phyloP scores from a whole-genome alignment of 768 basidiomycete genomes.

The Mycena vitilis region DNA sequence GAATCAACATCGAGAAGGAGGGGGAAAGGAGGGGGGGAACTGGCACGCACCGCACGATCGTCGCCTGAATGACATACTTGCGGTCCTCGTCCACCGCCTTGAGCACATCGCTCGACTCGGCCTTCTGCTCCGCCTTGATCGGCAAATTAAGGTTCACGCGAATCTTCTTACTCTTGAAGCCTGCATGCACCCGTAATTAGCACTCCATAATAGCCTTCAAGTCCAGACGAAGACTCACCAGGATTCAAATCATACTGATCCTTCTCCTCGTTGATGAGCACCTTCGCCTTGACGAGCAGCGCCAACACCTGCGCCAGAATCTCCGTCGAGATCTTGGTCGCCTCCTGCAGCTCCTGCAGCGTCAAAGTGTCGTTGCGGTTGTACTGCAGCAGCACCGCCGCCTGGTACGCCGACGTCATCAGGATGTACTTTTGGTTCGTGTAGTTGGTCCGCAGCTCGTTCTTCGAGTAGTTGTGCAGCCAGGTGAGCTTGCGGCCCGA shows the following conservation, averaged over 20 bases:
- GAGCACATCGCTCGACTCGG: conserved; percentile 88
- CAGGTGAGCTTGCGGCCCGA: conserved; percentile 97
- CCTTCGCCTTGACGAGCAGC: conserved; percentile 86
- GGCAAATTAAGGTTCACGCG: conserved; percentile 91
- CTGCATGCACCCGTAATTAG: conserved; percentile 48
- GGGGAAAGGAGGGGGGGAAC: neutral
- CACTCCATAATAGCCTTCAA: neutral
- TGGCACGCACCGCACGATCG: conserved; percentile 81
- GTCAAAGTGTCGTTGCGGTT: conserved; percentile 87
- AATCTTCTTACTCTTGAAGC: conserved; percentile 94
- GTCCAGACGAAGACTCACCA: conserved; percentile 45
- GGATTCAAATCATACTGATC: conserved; percentile 96
- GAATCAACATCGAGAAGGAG: neutral
- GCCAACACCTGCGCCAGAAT: conserved; percentile 42
- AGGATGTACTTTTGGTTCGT: conserved; percentile 95
- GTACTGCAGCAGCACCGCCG: conserved; percentile 92
- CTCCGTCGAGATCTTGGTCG: conserved; percentile 32
- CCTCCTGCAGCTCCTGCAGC: conserved; percentile 31
- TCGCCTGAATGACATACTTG: conserved; percentile 95
- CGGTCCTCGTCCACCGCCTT: conserved; percentile 98
- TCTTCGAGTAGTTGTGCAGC: conserved; percentile 99
- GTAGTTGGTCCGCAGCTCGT: conserved; percentile 94
- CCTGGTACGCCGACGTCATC: conserved; percentile 95
- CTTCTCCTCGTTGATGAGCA: conserved; percentile 88
- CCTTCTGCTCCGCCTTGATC: conserved; percentile 94